phyloP scores from a whole-genome alignment of 2,329 filamentous ascomycete genomes.

The Coleophoma eucalyptorum region DNA sequence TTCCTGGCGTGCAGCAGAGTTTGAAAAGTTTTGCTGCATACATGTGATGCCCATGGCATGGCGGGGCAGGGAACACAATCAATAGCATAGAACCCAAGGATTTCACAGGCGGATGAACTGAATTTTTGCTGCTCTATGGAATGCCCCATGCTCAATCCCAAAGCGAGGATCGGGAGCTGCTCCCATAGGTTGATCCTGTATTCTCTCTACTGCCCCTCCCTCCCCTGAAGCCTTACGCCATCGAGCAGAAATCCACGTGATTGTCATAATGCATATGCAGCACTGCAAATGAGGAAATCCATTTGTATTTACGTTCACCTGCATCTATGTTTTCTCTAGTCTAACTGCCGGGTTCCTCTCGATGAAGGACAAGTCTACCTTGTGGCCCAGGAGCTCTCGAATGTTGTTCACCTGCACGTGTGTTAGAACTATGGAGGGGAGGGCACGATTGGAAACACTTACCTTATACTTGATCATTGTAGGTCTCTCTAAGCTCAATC shows the following conservation, averaged over 20 bases:
- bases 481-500: slow-evolving; percentile 84
- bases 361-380: slow-evolving; percentile 91
- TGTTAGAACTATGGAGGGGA: slow-evolving; percentile 7
- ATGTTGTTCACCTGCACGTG: slow-evolving; percentile 50
- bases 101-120: not conserved
- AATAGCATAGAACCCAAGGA: not conserved
- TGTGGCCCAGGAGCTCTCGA: slow-evolving; percentile 67
- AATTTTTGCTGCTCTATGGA: too few species aligned
- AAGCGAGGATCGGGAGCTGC: too few species aligned
- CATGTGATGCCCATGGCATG: not conserved
- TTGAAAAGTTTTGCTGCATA: not conserved
- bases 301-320: too few species aligned
- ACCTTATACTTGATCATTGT: slow-evolving; percentile 63
- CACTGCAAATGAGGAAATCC: too few species aligned
- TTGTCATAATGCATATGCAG: not conserved
- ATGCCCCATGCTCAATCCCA: too few species aligned
- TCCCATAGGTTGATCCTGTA: too few species aligned
- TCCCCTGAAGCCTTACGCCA: too few species aligned
- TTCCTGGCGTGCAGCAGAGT: too few species aligned
- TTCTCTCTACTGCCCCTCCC: too few species aligned
- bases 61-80: not conserved
- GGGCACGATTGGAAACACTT: not conserved
- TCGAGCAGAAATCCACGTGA: not conserved
- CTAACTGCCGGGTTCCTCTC: slow-evolving; percentile 87
- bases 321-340: slow-evolving; percentile 40